A percentile compares a stretch with the other conserved stretches of the same genome.
Evolutionary conservation across 345 rosid genomes (phyloP).

Genomic region (Boechera retrofracta): DNA sequence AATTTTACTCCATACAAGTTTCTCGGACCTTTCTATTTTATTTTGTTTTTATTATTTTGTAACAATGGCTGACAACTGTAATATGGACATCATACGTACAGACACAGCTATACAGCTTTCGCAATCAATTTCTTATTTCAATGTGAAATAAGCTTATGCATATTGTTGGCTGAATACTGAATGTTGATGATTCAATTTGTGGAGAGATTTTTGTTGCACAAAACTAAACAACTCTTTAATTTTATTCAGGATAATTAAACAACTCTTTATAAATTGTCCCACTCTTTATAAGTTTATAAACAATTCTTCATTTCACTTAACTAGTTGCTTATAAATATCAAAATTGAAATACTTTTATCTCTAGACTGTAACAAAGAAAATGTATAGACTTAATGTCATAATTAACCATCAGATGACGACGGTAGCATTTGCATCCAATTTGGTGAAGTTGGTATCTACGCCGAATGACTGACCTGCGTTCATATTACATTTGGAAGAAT

Average conservation of each 20-base stretch:
- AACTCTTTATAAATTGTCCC: neutral
- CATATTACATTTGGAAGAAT: too few species aligned
- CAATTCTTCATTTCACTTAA: neutral
- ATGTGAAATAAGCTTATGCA: neutral
- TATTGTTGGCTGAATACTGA: conserved; percentile 4
- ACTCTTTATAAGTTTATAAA: neutral
- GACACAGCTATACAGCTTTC: conserved; percentile 34
- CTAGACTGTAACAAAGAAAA: neutral
- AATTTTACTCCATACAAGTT: conserved; percentile 17
- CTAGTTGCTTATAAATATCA: neutral
- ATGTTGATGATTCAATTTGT: conserved; percentile 12
- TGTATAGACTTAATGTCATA: neutral
- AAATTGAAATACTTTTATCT: neutral
- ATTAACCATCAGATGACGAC: too few species aligned
- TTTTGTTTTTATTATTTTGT: neutral
- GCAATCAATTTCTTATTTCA: conserved; percentile 22
- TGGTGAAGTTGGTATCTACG: too few species aligned
- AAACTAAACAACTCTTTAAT: neutral
- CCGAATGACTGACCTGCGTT: too few species aligned
- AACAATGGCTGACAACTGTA: conserved; percentile 43
- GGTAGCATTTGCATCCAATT: too few species aligned
- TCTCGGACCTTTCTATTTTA: conserved; percentile 28
- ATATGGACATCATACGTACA: conserved; percentile 34
- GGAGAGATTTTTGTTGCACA: neutral
- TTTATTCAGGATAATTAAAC: neutral